Percentiles rank a stretch among this genome's conserved stretches.
phyloP scores from a whole-genome alignment of 768 basidiomycete species.

The Coprinopsis strossmayeri region DNA sequence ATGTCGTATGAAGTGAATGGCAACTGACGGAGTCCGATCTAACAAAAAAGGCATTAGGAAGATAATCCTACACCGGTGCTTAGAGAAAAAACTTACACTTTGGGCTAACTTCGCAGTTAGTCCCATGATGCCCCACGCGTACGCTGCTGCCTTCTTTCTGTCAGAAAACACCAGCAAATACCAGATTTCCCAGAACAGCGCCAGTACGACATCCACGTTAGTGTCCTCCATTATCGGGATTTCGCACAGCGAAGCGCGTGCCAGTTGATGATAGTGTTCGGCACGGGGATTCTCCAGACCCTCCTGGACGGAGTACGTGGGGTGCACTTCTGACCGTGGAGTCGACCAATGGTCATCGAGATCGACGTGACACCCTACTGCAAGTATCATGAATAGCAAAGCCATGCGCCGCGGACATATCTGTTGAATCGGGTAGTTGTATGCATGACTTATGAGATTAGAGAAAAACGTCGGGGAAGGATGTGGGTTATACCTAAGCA shows the following conservation, averaged over 20 bases:
- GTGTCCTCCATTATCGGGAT: slow-evolving; percentile 64
- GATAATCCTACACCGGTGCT: slow-evolving; percentile 8
- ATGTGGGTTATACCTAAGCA: slow-evolving; percentile 54
- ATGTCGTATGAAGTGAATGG: neutral
- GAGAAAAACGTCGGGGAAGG: slow-evolving; percentile 59
- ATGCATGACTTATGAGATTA: slow-evolving; percentile 60
- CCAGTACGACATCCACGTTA: slow-evolving; percentile 53
- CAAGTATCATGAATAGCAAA: slow-evolving; percentile 62
- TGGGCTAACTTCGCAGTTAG: slow-evolving; percentile 55
- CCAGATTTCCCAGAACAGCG: slow-evolving; percentile 59
- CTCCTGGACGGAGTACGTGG: neutral
- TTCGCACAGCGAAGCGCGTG: slow-evolving; percentile 54
- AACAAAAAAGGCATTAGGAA: slow-evolving; percentile 6
- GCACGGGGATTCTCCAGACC: slow-evolving; percentile 24
- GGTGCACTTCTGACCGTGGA: neutral
- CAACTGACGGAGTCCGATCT: slow-evolving; percentile 56
- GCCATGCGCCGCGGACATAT: slow-evolving; percentile 59
- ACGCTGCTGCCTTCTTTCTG: slow-evolving; percentile 57
- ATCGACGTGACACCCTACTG: slow-evolving; percentile 64
- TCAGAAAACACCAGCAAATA: slow-evolving; percentile 66
- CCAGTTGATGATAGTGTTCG: slow-evolving; percentile 44
- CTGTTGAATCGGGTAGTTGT: slow-evolving; percentile 42
- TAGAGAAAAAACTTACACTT: slow-evolving; percentile 41
- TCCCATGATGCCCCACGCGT: slow-evolving; percentile 52
- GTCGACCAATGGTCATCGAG: slow-evolving; percentile 1